A percentile compares a stretch with the other conserved stretches of the same genome.
Conservation (phyloP, 345 rosid genomes). For the Euphorbia peplus region DNA sequence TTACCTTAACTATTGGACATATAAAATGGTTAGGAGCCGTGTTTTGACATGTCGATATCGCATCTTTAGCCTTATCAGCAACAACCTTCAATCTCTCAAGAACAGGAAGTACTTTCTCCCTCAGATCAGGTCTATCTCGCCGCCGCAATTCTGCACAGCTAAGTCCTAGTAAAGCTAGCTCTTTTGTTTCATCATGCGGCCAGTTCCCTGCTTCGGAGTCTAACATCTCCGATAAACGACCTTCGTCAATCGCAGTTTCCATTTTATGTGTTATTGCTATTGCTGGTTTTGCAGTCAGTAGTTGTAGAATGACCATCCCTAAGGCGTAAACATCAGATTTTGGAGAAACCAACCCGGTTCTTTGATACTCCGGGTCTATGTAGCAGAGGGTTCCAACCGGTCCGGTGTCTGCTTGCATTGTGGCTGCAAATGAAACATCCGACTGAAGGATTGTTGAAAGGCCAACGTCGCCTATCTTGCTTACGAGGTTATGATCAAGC, state of each 20-base stretch:
- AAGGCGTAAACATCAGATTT: slow-evolving; percentile 81
- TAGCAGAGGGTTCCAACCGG: slow-evolving; percentile 83
- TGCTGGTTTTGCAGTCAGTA: slow-evolving; percentile 74
- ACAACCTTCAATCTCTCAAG: slow-evolving; percentile 56
- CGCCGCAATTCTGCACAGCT: slow-evolving; percentile 73
- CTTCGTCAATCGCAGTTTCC: slow-evolving; percentile 57
- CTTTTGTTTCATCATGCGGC: slow-evolving; percentile 70
- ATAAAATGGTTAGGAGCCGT: slow-evolving; percentile 61
- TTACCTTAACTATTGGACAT: slow-evolving; percentile 80
- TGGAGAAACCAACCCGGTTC: slow-evolving; percentile 69
- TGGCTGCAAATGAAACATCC: slow-evolving; percentile 33
- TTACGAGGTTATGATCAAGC: slow-evolving; percentile 68
- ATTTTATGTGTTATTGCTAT: slow-evolving; percentile 58
- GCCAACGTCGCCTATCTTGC: slow-evolving; percentile 95
- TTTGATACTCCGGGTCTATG: slow-evolving; percentile 87
- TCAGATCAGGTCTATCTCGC: slow-evolving; percentile 66
- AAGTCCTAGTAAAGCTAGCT: slow-evolving; percentile 63
- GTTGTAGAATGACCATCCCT: slow-evolving; percentile 76
- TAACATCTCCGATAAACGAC: slow-evolving; percentile 41
- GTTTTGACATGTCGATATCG: slow-evolving; percentile 12
- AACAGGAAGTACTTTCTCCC: slow-evolving; percentile 58
- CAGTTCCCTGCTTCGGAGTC: slow-evolving; percentile 72
- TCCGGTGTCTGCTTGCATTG: slow-evolving; percentile 48
- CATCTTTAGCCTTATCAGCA: slow-evolving; percentile 40
- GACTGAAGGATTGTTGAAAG: slow-evolving; percentile 56